Evolutionary conservation across 768 basidiomycete genomes (phyloP).

Genomic region (Suillus cothurnatus): DNA sequence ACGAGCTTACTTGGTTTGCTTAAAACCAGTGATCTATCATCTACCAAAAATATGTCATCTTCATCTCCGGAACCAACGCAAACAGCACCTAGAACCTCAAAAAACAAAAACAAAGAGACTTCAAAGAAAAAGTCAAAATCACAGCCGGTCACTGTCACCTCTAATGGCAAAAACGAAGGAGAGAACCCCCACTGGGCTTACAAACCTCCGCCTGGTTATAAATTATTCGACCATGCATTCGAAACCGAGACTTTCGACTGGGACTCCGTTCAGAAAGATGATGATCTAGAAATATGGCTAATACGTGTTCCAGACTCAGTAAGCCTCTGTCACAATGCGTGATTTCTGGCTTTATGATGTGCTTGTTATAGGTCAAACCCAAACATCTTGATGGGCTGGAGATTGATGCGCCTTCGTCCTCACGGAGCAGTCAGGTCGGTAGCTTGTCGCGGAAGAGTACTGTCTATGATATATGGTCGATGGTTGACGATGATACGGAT

Average conservation of each 20-base stretch:
- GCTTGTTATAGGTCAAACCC: conserved; percentile 54
- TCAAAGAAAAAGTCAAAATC: conserved; percentile 16
- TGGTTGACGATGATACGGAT: conserved; percentile 43
- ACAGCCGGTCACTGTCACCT: conserved; percentile 12
- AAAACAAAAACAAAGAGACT: conserved; percentile 20
- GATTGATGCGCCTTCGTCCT: conserved; percentile 46
- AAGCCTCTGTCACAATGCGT: conserved; percentile 27
- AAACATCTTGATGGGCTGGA: conserved; percentile 59
- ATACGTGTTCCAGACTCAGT: conserved; percentile 71
- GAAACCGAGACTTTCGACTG: conserved; percentile 64
- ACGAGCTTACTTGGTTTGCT: not conserved
- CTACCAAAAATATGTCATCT: conserved; percentile 24
- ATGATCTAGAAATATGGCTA: conserved; percentile 69
- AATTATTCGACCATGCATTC: conserved; percentile 45
- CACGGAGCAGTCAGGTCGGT: conserved; percentile 47
- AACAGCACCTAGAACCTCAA: conserved; percentile 7
- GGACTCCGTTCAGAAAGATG: conserved; percentile 58
- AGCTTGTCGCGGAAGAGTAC: conserved; percentile 53
- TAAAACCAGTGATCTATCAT: not conserved
- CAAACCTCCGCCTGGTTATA: conserved; percentile 55
- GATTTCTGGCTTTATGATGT: not conserved
- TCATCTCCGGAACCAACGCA: conserved; percentile 24
- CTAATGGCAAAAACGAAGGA: conserved; percentile 53
- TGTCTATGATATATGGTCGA: conserved; percentile 67
- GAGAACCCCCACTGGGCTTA: conserved; percentile 60